Base-by-base conservation (phyloP, 1,284 basidiomycete species). In the Omphalotus olearius region DNA sequence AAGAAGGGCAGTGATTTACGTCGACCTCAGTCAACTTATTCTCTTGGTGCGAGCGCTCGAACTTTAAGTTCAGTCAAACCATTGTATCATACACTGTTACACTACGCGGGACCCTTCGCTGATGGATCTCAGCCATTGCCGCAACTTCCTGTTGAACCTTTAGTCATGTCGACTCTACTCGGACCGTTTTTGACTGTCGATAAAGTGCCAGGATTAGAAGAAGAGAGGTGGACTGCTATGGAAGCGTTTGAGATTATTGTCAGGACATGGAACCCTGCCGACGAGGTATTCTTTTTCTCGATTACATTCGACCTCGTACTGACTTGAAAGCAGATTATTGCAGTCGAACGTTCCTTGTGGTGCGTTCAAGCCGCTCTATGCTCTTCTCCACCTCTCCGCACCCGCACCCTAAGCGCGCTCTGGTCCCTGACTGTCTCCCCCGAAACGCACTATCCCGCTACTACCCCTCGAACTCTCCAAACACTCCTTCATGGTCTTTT, bases 331-430 rank as follows among this genome's bases (percentile, higher is more conserved):
- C 57, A 82, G 82, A 68, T 64, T 4, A 73, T 60, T 28, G 78
- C 64, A 54, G 64, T 83, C 10, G 79, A 81, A 52, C 76, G 85
- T 16, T 79, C 75, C 56, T 56, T 83, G 25, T 88, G 85, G 85
- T 87, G 84, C 59, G 80, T 79, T 56, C 79, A 78, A 59, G 83
- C 82, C 2, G 78, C 74, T 0, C 64, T 70, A 4, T 41, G 33
- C 14, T 60, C 68, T 10, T 58, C 69, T 10, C 72, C 73, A 10
- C 58, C 59, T 7, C 65, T 74, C 49, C 73, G 80, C 20, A 69
- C 71, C 26, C 73, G 78, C 16, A 67, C 84, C 28, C 57, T 86
- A 14, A 69, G 69, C 14, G 65, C 67, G 9, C 66, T 87, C 10
- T 75, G 73, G 52, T 64, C 70, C n/a, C 61, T 83, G 16, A 62